A percentile compares a stretch with the other conserved stretches of the same genome.
These are phyloP conservation scores for Stachybotrys chartarum DNA, from an alignment of 2,329 filamentous ascomycete genomes.

Conservation along the genomic window DNA sequence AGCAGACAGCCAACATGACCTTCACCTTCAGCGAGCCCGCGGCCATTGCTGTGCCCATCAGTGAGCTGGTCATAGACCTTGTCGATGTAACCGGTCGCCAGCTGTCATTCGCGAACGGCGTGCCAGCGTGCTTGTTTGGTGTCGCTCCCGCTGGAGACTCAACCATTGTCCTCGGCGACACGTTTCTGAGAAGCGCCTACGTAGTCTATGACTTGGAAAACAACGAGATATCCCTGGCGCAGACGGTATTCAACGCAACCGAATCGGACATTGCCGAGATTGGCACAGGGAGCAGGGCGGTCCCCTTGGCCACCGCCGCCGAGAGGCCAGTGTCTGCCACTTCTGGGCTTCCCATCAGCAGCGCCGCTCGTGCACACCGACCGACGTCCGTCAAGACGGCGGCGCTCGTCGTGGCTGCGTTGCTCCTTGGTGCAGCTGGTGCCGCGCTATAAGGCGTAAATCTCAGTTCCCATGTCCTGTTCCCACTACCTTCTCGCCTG, in stretches of 20 bases:
- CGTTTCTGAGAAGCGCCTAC: slow-evolving; percentile 68
- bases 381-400: neutral
- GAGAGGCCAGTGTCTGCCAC: slow-evolving; percentile 41
- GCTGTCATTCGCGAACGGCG: slow-evolving; percentile 46
- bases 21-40: slow-evolving; percentile 46
- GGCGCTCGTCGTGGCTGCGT: slow-evolving; percentile 4
- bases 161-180: slow-evolving; percentile 63
- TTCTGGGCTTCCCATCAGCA: slow-evolving; percentile 24
- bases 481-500: no score
- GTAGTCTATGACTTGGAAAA: slow-evolving; percentile 69
- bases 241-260: slow-evolving; percentile 53
- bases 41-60: slow-evolving; percentile 46
- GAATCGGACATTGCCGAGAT: slow-evolving; percentile 48
- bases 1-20: slow-evolving; percentile 31
- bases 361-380: neutral
- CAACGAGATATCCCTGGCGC: slow-evolving; percentile 63
- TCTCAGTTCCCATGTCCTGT: no score
- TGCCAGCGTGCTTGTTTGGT: slow-evolving; percentile 58
- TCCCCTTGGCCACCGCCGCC: slow-evolving; percentile 49
- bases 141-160: slow-evolving; percentile 50
- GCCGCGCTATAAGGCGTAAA: no score
- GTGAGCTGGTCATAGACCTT: slow-evolving; percentile 52
- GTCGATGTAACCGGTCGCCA: slow-evolving; percentile 36
- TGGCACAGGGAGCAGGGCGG: slow-evolving; percentile 33
- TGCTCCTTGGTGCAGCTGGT: slow-evolving; percentile 9